phyloP scores from a whole-genome alignment of 768 basidiomycete species.

The Myochromella boudieri region DNA sequence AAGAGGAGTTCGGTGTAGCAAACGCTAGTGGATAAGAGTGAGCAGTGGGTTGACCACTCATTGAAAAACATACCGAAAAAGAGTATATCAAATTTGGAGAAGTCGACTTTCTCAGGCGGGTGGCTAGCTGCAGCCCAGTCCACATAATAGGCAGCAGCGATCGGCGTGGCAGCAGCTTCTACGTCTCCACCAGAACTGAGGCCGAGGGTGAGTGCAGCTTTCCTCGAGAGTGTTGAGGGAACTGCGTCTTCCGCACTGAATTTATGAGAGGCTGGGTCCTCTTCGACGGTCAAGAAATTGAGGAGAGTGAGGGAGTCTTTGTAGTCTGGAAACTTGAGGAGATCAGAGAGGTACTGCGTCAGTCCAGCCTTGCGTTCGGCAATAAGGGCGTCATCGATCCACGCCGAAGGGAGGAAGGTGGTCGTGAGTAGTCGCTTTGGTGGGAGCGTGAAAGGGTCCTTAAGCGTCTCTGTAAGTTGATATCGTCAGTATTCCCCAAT shows the following conservation, averaged over 20 bases:
- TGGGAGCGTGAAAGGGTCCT: slow-evolving; percentile 41
- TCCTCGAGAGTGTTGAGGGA: slow-evolving; percentile 45
- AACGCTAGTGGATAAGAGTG: slow-evolving; percentile 52
- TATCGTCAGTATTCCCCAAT: not conserved
- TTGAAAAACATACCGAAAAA: slow-evolving; percentile 48
- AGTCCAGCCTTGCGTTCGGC: slow-evolving; percentile 50
- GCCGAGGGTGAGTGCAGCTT: slow-evolving; percentile 27
- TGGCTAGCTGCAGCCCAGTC: slow-evolving; percentile 48
- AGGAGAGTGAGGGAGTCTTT: slow-evolving; percentile 30
- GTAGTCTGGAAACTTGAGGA: slow-evolving; percentile 37
- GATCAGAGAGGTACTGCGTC: slow-evolving; percentile 37
- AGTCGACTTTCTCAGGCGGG: slow-evolving; percentile 62
- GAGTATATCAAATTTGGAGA: slow-evolving; percentile 63
- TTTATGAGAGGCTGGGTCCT: slow-evolving; percentile 18
- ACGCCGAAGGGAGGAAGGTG: slow-evolving; percentile 48
- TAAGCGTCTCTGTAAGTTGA: slow-evolving; percentile 29
- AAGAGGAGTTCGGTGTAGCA: slow-evolving; percentile 61
- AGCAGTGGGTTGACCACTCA: too few species aligned
- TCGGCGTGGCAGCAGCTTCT: slow-evolving; percentile 26
- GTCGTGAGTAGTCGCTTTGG: slow-evolving; percentile 52
- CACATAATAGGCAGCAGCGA: slow-evolving; percentile 49
- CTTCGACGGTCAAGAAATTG: slow-evolving; percentile 36
- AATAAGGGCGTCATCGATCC: slow-evolving; percentile 54
- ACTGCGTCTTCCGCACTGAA: slow-evolving; percentile 47
- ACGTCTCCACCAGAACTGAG: slow-evolving; percentile 17